phyloP scores from a whole-genome alignment of 352 stramenopile species.

The Pythium phragmitis region DNA sequence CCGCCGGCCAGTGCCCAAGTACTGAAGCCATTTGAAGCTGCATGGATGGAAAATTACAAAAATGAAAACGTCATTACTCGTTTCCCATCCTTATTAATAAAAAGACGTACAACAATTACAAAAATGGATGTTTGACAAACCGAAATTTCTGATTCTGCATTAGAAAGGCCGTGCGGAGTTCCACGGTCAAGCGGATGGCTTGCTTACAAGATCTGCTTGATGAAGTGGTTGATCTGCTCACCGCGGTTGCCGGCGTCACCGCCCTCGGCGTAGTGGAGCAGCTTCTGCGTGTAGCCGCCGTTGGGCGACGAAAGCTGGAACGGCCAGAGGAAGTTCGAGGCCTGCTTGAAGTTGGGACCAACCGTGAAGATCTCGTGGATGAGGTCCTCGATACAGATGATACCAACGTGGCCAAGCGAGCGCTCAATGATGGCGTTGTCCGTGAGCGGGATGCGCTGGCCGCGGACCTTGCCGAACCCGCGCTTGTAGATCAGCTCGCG shows the following conservation, averaged over 20 bases:
- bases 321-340: conserved; percentile 99
- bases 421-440: conserved; percentile 98
- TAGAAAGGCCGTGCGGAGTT: background rate
- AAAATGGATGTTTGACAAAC: conserved; percentile 21
- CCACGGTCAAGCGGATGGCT: background rate
- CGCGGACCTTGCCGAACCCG: conserved; percentile 98
- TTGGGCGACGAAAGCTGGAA: conserved; percentile 98
- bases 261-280: conserved; percentile 93
- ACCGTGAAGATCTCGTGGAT: conserved; percentile 99
- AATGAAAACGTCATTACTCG: background rate
- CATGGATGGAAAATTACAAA: background rate
- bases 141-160: conserved; percentile 19
- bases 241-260: conserved; percentile 92
- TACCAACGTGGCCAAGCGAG: conserved; percentile 92
- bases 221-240: conserved; percentile 93
- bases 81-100: background rate
- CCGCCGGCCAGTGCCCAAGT: conserved; percentile 34
- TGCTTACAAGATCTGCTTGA: conserved; percentile 93
- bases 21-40: background rate
- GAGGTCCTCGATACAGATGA: conserved; percentile 99
- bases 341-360: conserved; percentile 98
- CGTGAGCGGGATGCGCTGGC: conserved; percentile 96
- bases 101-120: background rate
- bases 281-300: conserved; percentile 94
- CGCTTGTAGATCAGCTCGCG: conserved; percentile 99